Conservation (phyloP, 2,329 filamentous ascomycete species). For the Stromatinia cepivora region DNA sequence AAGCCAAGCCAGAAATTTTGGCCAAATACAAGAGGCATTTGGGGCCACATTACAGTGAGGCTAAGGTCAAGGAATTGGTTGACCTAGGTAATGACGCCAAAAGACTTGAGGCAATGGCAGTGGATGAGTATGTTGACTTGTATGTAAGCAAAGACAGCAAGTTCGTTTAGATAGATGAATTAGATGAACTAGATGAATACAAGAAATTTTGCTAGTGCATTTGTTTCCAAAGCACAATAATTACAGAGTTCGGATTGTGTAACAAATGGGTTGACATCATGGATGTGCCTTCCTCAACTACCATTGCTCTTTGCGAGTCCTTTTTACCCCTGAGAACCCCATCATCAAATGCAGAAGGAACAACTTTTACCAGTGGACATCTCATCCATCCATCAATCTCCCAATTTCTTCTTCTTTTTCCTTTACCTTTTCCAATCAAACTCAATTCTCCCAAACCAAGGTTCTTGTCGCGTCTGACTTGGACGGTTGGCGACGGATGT, state of each 20-base stretch:
- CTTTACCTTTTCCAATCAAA: not conserved
- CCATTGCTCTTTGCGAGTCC: not conserved
- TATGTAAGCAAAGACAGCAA: constrained; percentile 66
- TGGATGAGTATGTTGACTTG: constrained; percentile 93
- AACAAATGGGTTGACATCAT: not conserved
- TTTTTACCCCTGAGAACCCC: too few relatives aligned
- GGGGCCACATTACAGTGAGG: constrained; percentile 74
- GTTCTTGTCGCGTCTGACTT: too few relatives aligned
- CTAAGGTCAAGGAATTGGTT: constrained; percentile 78
- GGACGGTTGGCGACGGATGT: too few relatives aligned
- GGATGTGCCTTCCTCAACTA: not conserved
- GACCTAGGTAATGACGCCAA: constrained; percentile 73
- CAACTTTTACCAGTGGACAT: too few relatives aligned
- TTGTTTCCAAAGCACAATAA: too few relatives aligned
- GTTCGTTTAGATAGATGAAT: constrained; percentile 43
- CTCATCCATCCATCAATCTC: too few relatives aligned
- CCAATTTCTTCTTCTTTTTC: not conserved
- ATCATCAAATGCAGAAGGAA: too few relatives aligned
- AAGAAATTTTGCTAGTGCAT: not conserved
- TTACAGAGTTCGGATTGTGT: not conserved
- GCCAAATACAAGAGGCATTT: constrained; percentile 95
- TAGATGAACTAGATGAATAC: constrained; percentile 39
- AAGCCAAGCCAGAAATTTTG: constrained; percentile 96
- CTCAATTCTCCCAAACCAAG: too few relatives aligned
- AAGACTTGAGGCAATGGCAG: constrained; percentile 74